Percentiles rank a stretch among this genome's conserved stretches.
Evolutionary conservation across 805 yeast species (phyloP).

Genomic region (Saccharomycopsis synnaedendra): DNA sequence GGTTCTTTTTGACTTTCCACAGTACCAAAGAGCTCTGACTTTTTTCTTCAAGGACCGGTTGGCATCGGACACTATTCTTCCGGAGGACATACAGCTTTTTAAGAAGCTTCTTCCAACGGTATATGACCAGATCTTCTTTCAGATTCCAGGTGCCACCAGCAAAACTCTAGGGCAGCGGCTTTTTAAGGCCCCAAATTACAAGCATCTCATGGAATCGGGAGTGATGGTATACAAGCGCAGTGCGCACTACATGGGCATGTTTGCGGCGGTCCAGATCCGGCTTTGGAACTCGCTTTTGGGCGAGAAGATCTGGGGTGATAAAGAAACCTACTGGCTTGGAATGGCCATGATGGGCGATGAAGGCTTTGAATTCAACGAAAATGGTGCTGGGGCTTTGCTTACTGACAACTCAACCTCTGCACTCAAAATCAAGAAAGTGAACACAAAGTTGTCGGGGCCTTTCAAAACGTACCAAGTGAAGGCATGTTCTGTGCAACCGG

Average conservation of each 20-base stretch:
- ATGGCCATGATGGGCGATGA: constrained; percentile 44
- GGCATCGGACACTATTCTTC: constrained; percentile 27
- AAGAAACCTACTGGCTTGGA: constrained; percentile 58
- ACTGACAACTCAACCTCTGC: constrained; percentile 20
- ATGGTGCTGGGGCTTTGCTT: constrained; percentile 49
- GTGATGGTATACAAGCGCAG: constrained; percentile 33
- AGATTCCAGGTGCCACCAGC: constrained; percentile 25
- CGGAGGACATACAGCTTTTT: constrained; percentile 29
- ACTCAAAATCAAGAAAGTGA: constrained; percentile 20
- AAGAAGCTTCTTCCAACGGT: constrained; percentile 31
- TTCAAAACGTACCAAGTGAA: constrained; percentile 21
- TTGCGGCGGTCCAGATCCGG: constrained; percentile 30
- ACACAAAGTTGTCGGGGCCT: constrained; percentile 11
- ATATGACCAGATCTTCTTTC: constrained; percentile 25
- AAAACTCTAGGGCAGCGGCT: constrained; percentile 28
- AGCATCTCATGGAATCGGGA: constrained; percentile 35
- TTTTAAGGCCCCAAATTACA: constrained; percentile 26
- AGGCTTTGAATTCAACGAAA: constrained; percentile 35
- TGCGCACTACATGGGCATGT: constrained; percentile 36
- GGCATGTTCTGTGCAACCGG: constrained; percentile 28
- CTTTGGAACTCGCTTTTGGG: constrained; percentile 30
- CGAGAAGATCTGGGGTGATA: constrained; percentile 52
- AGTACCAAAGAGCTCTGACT: constrained; percentile 26
- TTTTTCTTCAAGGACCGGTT: constrained; percentile 37
- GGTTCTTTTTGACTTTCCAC: constrained; percentile 23